Percentiles rank a stretch among this genome's conserved stretches.
These are phyloP conservation scores for Breviolum minutum DNA, from an alignment of 73 alveolate genomes.

Conservation along the genomic window DNA sequence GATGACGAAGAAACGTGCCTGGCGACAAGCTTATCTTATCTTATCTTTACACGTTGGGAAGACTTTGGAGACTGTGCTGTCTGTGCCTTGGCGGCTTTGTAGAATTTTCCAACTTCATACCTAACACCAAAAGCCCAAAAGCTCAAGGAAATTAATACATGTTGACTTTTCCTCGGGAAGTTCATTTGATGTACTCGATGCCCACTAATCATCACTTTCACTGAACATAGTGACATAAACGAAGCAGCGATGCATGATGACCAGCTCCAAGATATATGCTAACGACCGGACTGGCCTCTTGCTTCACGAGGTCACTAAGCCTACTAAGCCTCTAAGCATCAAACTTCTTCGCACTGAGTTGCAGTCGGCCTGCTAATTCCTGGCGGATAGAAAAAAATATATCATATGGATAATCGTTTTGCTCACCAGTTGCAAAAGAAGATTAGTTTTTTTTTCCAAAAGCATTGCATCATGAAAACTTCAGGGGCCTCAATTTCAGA, in stretches of 20 bases:
- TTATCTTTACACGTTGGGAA: too few species aligned
- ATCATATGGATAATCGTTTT: too few species aligned
- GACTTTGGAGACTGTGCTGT: too few species aligned
- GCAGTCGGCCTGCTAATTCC: slow-evolving; percentile 3
- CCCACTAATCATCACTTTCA: not conserved
- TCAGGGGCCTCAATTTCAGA: not conserved
- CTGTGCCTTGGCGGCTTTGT: not conserved
- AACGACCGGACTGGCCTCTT: too few species aligned
- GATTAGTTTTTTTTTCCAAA: not conserved
- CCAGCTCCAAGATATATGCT: not conserved
- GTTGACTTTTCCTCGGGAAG: not conserved
- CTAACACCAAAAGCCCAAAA: not conserved
- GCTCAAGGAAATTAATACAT: not conserved
- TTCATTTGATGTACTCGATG: too few species aligned
- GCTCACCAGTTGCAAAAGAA: not conserved
- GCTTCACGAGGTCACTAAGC: too few species aligned
- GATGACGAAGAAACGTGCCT: not conserved
- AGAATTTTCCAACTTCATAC: slow-evolving; percentile 29
- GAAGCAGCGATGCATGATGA: not conserved
- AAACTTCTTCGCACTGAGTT: not conserved
- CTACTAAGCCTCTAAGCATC: not conserved
- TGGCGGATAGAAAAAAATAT: not conserved
- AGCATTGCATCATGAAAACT: not conserved
- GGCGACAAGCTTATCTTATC: too few species aligned
- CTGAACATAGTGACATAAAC: not conserved